Percentiles rank a stretch among this genome's conserved stretches.
phyloP scores from a whole-genome alignment of 2,329 filamentous ascomycete species.

The Atkinsonella hypoxylon region DNA sequence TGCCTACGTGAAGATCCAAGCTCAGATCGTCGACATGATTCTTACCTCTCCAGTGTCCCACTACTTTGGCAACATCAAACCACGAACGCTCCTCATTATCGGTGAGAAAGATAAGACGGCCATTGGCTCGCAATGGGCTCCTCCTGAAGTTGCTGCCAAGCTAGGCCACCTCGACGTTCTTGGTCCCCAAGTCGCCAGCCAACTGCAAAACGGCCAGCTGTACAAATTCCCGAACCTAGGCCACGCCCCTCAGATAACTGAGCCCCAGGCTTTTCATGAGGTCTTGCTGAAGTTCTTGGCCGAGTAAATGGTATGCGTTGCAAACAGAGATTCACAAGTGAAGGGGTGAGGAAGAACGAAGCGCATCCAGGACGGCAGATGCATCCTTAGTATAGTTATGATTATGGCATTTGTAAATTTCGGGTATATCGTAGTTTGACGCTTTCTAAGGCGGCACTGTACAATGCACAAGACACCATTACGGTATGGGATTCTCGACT shows the following conservation, averaged over 20 bases:
- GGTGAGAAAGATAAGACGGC: conserved; percentile 42
- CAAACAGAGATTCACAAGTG: background rate
- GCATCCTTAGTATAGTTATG: background rate
- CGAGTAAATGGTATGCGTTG: background rate
- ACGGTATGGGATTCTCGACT: background rate
- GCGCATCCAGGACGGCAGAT: background rate
- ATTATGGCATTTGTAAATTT: background rate
- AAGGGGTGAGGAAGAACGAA: background rate
- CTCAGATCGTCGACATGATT: conserved; percentile 41
- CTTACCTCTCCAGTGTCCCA: conserved; percentile 38
- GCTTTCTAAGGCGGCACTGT: background rate
- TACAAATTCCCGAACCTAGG: conserved; percentile 36
- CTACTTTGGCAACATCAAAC: conserved; percentile 33
- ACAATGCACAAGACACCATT: background rate
- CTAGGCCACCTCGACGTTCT: conserved; percentile 38
- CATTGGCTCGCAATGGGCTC: conserved; percentile 40
- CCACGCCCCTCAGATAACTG: conserved; percentile 41
- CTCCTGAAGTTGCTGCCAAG: conserved; percentile 27
- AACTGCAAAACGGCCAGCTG: conserved; percentile 32
- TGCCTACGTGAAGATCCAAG: conserved; percentile 34
- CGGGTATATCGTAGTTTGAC: background rate
- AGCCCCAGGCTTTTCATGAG: conserved; percentile 33
- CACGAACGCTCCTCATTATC: conserved; percentile 35
- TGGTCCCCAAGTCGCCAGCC: conserved; percentile 29
- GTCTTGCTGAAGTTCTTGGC: conserved; percentile 32